Conservation (phyloP, 805 yeast species). For the Saccharomycopsis olivae region DNA sequence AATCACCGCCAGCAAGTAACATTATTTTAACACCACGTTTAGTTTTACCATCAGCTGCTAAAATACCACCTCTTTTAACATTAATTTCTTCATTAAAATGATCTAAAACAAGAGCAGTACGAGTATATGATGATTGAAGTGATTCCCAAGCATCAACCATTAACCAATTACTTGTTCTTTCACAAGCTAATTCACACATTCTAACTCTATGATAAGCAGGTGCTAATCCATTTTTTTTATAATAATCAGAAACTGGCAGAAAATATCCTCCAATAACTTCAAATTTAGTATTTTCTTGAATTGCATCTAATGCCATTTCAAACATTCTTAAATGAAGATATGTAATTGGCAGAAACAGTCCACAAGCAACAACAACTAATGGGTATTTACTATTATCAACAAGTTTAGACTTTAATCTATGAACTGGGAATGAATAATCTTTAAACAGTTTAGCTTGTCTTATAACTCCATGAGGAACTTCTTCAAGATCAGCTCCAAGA, state of each 20-base stretch:
- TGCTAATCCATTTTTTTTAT: slow-evolving; percentile 88
- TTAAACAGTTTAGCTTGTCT: slow-evolving; percentile 71
- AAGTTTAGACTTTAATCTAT: slow-evolving; percentile 62
- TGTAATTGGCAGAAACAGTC: slow-evolving; percentile 92
- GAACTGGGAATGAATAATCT: slow-evolving; percentile 77
- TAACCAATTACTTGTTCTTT: slow-evolving; percentile 90
- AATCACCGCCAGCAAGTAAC: slow-evolving; percentile 96
- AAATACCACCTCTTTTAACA: slow-evolving; percentile 78
- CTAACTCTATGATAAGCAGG: slow-evolving; percentile 82
- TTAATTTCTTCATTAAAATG: slow-evolving; percentile 95
- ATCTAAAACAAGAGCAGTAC: slow-evolving; percentile 92
- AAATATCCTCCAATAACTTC: slow-evolving; percentile 96
- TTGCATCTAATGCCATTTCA: slow-evolving; percentile 95
- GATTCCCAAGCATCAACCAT: slow-evolving; percentile 99
- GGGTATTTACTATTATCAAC: slow-evolving; percentile 75
- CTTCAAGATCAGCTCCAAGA: slow-evolving; percentile 73
- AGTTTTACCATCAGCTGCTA: slow-evolving; percentile 44
- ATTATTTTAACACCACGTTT: slow-evolving; percentile 82
- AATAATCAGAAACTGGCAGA: slow-evolving; percentile 89
- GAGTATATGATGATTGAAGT: slow-evolving; percentile 77
- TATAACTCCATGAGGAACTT: slow-evolving; percentile 88
- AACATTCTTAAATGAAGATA: slow-evolving; percentile 94
- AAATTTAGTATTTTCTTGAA: slow-evolving; percentile 82
- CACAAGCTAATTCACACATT: slow-evolving; percentile 98
- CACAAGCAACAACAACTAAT: slow-evolving; percentile 92